Base-by-base conservation (phyloP, 140 eudicot genomes). In the Anethum foeniculum region DNA sequence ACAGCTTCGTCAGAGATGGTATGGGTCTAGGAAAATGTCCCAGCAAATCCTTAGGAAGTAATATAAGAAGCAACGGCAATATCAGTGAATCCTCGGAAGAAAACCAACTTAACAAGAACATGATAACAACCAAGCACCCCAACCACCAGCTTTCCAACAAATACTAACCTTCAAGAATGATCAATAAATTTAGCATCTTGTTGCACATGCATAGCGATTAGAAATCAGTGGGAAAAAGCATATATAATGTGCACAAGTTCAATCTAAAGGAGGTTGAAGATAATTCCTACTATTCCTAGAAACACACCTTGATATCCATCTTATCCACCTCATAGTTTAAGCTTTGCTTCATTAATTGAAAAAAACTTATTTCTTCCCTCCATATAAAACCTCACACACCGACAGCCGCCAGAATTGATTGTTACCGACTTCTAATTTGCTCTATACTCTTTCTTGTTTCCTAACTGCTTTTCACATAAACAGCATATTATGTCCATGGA, bases 331-430 rank as follows among this genome's bases (percentile, higher is more conserved):
- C 85, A 67, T 54, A 75, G 76, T 76, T 44, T 41, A 75, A 64
- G 47, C 46, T 47, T 47, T 47, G 15, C 51, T 73, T 81, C 82
- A 44, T 74, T 54, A 78, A 18, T 43, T 56, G 77, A 13, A 72
- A 5, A 72, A 5, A 25, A 1, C 10, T n/a, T 9, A 81, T 48
- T 52, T 79, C 49, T 85, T 87, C 43, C 80, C 83, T 80, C 82
- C 67, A 58, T 67, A 39, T 65, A 44, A 49, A 47, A 41, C 25
- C n/a, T 80, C 75, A 83, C 76, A 68, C 86, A 75, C 75, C 81
- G 25, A 54, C 12, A 41, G 75, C 85, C 73, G 73, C 84, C 83
- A 80, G 67, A 48, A 38, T 82, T 68, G 65, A 52, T 84, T 84
- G 65, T 67, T 46, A 74, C 60, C 83, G 39, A 71, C 48, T 46